Evolutionary conservation across 2,329 filamentous ascomycete genomes (phyloP), one percentile per base, ranked within the genome.

Genomic region (Penicillium sp.): DNA sequence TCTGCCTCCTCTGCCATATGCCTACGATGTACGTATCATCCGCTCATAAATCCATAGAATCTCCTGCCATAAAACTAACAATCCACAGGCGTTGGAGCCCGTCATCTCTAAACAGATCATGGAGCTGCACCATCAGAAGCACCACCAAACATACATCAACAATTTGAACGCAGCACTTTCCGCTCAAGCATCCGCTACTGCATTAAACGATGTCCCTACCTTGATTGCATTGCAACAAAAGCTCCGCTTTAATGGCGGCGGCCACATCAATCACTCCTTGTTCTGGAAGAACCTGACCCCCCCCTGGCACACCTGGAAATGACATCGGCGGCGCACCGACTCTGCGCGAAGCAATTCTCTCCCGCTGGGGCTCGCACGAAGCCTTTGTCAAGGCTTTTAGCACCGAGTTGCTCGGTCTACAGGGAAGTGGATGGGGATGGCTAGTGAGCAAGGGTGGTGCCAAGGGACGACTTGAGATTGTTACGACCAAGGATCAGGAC

Each of bases 121-220:
- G 91, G 88, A 95, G 79, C 85, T 96, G 31, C 91, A 96, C 81
- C 89, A 96, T 83, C 84, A 83, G 77, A 95, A 93, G 78, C 91
- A 96, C 81, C 91, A 96, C 80, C 87, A 93, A 76, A 91, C 91
- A 67, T 96, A 96, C 75, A 88, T 96, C 67, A 94, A 87, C 74
- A 89, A 89, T 71, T 88, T 90, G 77, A 96, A 96, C 79, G 82
- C 86, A 55, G 88, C 89, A 42, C 80, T 85, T 55, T 83, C 90
- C 71, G 85, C 82, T 14, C 86, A 89, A 60, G 76, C 80, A 49
- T 73, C 79, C 5, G 85, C 87, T 16, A 76, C 82, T 3, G 70
- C 78, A 25, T 75, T 80, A 38, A 78, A 80, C 61, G 84, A 90
- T 62, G 80, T 89, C 51, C 77, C 83, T 5, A 76, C 80, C 4